Evolutionary conservation across 83 land plant species (phyloP), one percentile per base, ranked within the genome.

Genomic region (Diphasiastrum complanatum): DNA sequence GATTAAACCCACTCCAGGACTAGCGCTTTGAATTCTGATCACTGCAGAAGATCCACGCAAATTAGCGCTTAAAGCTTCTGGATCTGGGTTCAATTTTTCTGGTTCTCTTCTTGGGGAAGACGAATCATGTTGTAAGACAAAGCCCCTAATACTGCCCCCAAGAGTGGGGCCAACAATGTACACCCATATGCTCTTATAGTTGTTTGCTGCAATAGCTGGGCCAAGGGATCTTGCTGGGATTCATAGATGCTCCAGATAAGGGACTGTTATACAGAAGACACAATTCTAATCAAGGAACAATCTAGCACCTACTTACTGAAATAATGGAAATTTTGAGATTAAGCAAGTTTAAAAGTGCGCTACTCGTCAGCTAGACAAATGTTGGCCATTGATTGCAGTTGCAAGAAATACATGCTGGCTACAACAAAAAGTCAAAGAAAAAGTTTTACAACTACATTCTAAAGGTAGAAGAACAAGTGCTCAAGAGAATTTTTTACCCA

Each of bases 191-290:
- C 48, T 47, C 0, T 60, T 50, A 41, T 63, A 82, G 0, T 60
- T 68, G 35, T 68, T 43, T 35, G 79, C 60, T 2, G 68, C 54
- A 24, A 81, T 59, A 19, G 81, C 79, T 18, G 85, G 78, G 26
- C 81, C 85, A 18, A 78, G 41, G 4, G 85, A 74, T 22, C 85
- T 78, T 4, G 79, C 79, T 27, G 79, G n/a, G 81, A 35, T 81
- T 81, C 70, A 81, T 27, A 12, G 79, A 81, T 35, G 76, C 85
- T 53, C 85, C 81, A 33, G 81, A 81, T 38, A 74, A 40, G 2
- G 81, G 81, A 63, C 81, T 78, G 60, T 5, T 60, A 48, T 38
- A 29, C 12, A 43, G 4, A 32, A 23, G 33, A 4, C 5, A n/a
- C n/a, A n/a, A n/a, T n/a, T n/a, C n/a, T n/a, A n/a, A n/a, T n/a